A percentile compares a stretch with the other conserved stretches of the same genome.
Evolutionary conservation across 1,139 yeast genomes (phyloP).

Genomic region (Nakaseomyces delphensis): DNA sequence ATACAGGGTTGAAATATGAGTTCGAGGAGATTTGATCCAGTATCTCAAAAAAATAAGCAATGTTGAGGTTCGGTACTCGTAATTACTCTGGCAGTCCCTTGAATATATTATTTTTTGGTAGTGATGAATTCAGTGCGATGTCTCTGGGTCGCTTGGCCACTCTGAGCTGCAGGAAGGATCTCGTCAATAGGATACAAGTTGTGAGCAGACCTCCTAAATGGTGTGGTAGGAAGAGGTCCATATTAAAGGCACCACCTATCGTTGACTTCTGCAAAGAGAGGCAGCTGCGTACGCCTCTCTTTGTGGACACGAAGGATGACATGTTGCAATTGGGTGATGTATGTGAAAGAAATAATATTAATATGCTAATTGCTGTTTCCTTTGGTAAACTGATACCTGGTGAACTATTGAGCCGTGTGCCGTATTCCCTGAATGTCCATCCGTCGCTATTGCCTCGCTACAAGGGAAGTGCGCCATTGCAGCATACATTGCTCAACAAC

Average conservation of each 20-base stretch:
- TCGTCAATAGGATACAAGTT: constrained; percentile 45
- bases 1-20: no score
- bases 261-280: constrained; percentile 36
- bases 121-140: constrained; percentile 63
- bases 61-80: background rate
- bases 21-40: no score
- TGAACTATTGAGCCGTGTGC: constrained; percentile 40
- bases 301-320: constrained; percentile 52
- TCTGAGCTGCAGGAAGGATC: constrained; percentile 28
- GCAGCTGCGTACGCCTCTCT: constrained; percentile 33
- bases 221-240: constrained; percentile 56
- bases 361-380: constrained; percentile 79
- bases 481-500: constrained; percentile 59
- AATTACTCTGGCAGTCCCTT: constrained; percentile 15
- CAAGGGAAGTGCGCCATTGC: constrained; percentile 89
- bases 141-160: constrained; percentile 44
- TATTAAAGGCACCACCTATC: constrained; percentile 47
- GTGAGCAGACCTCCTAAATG: constrained; percentile 61
- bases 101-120: constrained; percentile 66
- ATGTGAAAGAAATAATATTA: constrained; percentile 32
- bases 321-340: constrained; percentile 34
- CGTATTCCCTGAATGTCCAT: constrained; percentile 75
- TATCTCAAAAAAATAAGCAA: background rate
- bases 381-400: constrained; percentile 76
- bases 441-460: constrained; percentile 81